Evolutionary conservation across 2,329 filamentous ascomycete species (phyloP), one percentile per base, ranked within the genome.

Genomic region (Trichoderma harzianum): DNA sequence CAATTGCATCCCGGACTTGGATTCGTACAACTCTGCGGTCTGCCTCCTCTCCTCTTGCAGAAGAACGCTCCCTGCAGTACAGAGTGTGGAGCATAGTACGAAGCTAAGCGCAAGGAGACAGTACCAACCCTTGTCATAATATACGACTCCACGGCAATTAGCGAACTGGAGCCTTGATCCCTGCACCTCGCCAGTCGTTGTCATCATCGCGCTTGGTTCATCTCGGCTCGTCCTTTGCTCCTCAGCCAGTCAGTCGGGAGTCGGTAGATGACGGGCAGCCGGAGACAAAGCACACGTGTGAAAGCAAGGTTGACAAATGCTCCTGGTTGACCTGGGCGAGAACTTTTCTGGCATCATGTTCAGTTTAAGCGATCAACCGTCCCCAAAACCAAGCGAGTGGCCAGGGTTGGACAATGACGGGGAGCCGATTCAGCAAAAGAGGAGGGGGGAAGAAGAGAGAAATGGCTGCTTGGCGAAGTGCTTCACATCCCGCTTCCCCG

Each of bases 131-230:
- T n/a, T 58, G 62, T 66, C 55, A 36, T 7, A 28, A n/a, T 51
- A 58, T 28, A 51, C 18, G 66, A 69, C 66, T 62, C 66, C 66
- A 69, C 57, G 66, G 66, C 66, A 69, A 69, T 69, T 39, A 69
- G 66, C 66, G 39, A 26, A 36, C 66, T 69, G 66, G 66, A 69
- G 57, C 66, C 55, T 43, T 26, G 39, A 69, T 21, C 66, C 66
- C 28, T 69, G 66, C 66, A 21, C 16, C 36, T 62, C 51, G 66
- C 47, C 18, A 43, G 39, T 43, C 39, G 39, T 43, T 43, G 39
- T n/a, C 66, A 69, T 69, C 66, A 69, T 62, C 57, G 66, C 57
- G 66, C 57, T 69, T 69, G 28, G 28, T 69, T 69, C 66, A 69
- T 69, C 66, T 69, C 57, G 66, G 66, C 66, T 69, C 21, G 47